Percentiles rank a stretch among this genome's conserved stretches.
These are phyloP conservation scores for Macrocybe gigantea DNA, from an alignment of 768 basidiomycete species.

Conservation along the genomic window DNA sequence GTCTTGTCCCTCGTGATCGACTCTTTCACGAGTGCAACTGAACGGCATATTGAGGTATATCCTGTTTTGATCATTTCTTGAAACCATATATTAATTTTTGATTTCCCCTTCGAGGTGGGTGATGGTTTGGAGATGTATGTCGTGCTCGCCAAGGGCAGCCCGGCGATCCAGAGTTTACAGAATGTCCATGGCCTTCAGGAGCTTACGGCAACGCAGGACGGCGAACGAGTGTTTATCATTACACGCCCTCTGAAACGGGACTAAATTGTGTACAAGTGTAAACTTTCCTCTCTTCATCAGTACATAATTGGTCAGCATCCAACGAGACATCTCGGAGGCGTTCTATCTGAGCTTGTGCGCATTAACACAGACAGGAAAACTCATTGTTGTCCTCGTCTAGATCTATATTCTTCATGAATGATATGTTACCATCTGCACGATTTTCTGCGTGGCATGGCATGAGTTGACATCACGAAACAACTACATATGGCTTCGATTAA, in stretches of 20 bases:
- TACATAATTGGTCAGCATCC: not conserved
- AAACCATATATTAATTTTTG: slow-evolving; percentile 7
- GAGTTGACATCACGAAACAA: too few relatives aligned
- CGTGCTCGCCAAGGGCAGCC: slow-evolving; percentile 65
- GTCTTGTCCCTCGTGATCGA: slow-evolving; percentile 89
- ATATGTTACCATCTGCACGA: too few relatives aligned
- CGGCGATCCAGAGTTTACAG: slow-evolving; percentile 50
- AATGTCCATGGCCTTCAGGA: slow-evolving; percentile 55
- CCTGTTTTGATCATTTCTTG: slow-evolving; percentile 7
- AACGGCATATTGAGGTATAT: slow-evolving; percentile 92
- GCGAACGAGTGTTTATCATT: slow-evolving; percentile 73
- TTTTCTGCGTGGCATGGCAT: too few relatives aligned
- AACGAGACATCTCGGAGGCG: too few relatives aligned
- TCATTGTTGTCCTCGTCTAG: too few relatives aligned
- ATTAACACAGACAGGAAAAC: too few relatives aligned
- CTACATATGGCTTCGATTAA: too few relatives aligned
- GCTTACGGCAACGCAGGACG: slow-evolving; percentile 51
- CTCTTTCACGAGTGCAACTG: slow-evolving; percentile 95
- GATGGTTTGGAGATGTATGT: slow-evolving; percentile 93
- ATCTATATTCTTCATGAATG: too few relatives aligned
- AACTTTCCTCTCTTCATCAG: slow-evolving; percentile 1
- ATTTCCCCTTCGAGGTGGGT: slow-evolving; percentile 58
- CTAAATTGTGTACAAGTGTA: slow-evolving; percentile 23
- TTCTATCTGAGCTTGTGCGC: too few relatives aligned
- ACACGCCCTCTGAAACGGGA: slow-evolving; percentile 82